Base-by-base conservation (phyloP, 176 grass and related monocot species). In the Oryza brachyantha region DNA sequence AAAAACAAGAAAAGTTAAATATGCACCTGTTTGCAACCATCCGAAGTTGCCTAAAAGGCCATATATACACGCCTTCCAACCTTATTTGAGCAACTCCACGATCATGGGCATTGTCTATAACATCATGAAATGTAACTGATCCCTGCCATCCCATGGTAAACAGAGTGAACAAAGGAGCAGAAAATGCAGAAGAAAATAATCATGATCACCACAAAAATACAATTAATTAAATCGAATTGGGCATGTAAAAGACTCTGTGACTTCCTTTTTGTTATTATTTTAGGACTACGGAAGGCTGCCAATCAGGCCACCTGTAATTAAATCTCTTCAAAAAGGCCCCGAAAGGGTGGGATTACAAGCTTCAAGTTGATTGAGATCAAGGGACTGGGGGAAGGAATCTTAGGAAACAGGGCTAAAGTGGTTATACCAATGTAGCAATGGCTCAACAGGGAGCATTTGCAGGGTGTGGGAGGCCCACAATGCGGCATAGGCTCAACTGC, bases 31-130 rank as follows among this genome's bases (percentile, higher is more conserved):
- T 94, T 80, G 92, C 92, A 72, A 96, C 92, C 90, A 99, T 93
- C 29, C 96, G 90, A 59, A 99, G 89, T 88, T 99, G 92, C 77
- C 90, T 93, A 83, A 99, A 99, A 79, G 96, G 92, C 96, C 96
- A 99, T 77, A 99, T 90, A 70, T 99, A 99, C 64, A 99, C 90
- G 48, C 96, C 96, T 91, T 99, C 96, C 81, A 99, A 74, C 70
- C 92, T 95, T 79, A 99, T 86, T 78, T 90, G 83, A 79, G 92
- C 88, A 81, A 81, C 45, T 79, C 81, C 86, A 74, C 64, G 70
- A 81, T 96, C 92, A 71, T 92, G 90, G 32, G 78, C 82, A 77
- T 81, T 96, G 69, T 96, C 90, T 74, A 95, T 86, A 39, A 96
- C 88, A 91, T 96, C 90, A 91, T 96, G 90, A 32, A 99, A 93